These are phyloP conservation scores for Phlyctochytrium planicorne DNA, from an alignment of 192 early-diverging fungal species.

Conservation along the genomic window DNA sequence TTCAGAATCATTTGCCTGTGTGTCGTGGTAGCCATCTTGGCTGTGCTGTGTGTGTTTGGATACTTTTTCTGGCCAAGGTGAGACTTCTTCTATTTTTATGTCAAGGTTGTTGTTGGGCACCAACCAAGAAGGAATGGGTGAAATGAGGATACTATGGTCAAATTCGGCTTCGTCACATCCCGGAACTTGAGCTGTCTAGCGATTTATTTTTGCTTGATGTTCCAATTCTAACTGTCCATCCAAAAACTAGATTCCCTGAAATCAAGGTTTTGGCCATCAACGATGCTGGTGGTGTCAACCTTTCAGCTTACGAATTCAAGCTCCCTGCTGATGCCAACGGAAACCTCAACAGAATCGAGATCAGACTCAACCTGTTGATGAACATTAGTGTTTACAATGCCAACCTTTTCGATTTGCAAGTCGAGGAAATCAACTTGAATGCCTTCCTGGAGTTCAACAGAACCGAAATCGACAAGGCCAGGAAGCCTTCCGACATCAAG, in stretches of 20 bases:
- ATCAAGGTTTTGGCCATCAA: conserved; percentile 17
- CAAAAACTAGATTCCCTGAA: conserved; percentile 14
- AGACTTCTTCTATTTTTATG: not conserved
- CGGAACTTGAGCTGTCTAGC: no score
- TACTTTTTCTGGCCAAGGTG: conserved; percentile 20
- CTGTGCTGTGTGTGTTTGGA: conserved; percentile 11
- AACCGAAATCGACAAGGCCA: conserved; percentile 12
- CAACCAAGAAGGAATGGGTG: no score
- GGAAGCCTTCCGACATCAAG: not conserved
- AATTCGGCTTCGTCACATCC: no score
- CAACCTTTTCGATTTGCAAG: conserved; percentile 20
- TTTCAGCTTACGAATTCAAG: conserved; percentile 11
- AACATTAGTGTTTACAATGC: conserved; percentile 15
- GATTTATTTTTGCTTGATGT: no score
- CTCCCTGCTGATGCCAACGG: conserved; percentile 7
- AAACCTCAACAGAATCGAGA: conserved; percentile 10
- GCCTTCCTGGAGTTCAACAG: conserved; percentile 28
- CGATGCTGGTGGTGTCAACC: not conserved
- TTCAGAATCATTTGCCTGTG: conserved; percentile 20
- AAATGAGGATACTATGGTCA: no score
- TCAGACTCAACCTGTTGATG: conserved; percentile 17
- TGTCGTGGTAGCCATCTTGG: conserved; percentile 10
- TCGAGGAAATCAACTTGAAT: conserved; percentile 20
- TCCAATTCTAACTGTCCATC: no score
- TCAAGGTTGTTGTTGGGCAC: no score